Base-by-base conservation (phyloP, 257 asterid genomes). In the Rauvolfia tetraphylla region DNA sequence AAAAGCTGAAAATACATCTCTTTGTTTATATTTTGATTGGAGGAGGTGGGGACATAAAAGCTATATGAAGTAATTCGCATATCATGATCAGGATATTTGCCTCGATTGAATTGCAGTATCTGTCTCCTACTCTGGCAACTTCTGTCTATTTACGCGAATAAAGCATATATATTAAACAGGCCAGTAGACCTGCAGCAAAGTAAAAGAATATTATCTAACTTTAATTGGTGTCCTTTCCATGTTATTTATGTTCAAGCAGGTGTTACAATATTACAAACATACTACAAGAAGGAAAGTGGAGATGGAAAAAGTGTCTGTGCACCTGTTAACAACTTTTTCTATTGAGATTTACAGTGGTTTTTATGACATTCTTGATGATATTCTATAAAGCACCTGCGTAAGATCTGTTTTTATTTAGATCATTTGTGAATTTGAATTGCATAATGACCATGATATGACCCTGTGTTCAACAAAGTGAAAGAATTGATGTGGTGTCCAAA, bases 321-420 rank as follows among this genome's bases (percentile, higher is more conserved):
- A 6, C 15, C 25, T 33, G 20, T 63, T 13, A 62, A 7, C 14
- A 61, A 61, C 39, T 27, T 63, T 63, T 63, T 1, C 13, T 4
- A 0, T 18, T 57, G 25, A 53, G 22, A n/a, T 57, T n/a, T 15
- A 13, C 5, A 31, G 9, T 29, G 39, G 44, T 33, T 62, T 58
- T 33, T 34, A 63, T 33, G 69, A 34, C 18, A 27, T 17, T 63
- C 3, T 63, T 23, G 31, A 63, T 63, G 11, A 6, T 17, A 31
- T 61, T 61, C 38, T 2, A 49, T 49, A 14, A 2, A 49, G 22
- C 5, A 4, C 5, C 15, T 15, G 13, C 13, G 15, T 49, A 14
- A 49, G 76, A 25, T 34, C 38, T 49, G 34, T 79, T 38, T 46
- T 31, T 49, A 71, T 49, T 58, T 56, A 25, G 38, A n/a, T 44